These are phyloP conservation scores for Hyaloscypha hepaticicola DNA, from an alignment of 495 filamentous ascomycete species.

Conservation along the genomic window DNA sequence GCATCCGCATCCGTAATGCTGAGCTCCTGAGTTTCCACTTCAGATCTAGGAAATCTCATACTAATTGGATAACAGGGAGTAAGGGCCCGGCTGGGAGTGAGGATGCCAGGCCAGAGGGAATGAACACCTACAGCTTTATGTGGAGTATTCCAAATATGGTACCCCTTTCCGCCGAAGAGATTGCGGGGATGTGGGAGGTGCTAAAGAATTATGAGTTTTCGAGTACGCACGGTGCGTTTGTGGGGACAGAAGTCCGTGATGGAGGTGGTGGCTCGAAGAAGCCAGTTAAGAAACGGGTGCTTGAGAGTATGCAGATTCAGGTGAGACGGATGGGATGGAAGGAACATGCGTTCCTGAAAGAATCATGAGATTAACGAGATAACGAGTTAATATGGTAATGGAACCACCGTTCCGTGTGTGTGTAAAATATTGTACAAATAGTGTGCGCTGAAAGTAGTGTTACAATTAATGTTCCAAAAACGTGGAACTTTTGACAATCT, in stretches of 20 bases:
- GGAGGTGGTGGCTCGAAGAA: slow-evolving; percentile 23
- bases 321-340: slow-evolving; percentile 53
- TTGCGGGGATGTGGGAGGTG: slow-evolving; percentile 51
- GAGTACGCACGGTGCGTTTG: slow-evolving; percentile 65
- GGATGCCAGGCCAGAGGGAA: slow-evolving; percentile 49
- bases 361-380: slow-evolving; percentile 22
- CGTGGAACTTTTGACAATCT: background rate
- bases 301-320: slow-evolving; percentile 77
- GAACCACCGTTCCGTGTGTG: background rate
- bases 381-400: background rate
- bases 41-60: too few species aligned
- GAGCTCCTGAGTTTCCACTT: too few species aligned
- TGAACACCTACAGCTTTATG: slow-evolving; percentile 69
- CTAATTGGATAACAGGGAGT: too few species aligned
- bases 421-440: background rate
- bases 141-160: slow-evolving; percentile 83
- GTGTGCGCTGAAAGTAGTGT: background rate
- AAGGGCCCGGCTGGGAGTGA: slow-evolving; percentile 26
- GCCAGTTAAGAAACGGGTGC: slow-evolving; percentile 58
- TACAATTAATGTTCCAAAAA: background rate
- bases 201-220: slow-evolving; percentile 58
- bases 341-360: slow-evolving; percentile 46
- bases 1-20: too few species aligned
- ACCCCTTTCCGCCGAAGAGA: slow-evolving; percentile 58
- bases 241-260: slow-evolving; percentile 51